These are phyloP conservation scores for Botrytis cinerea DNA, from an alignment of 2,329 filamentous ascomycete genomes.

Conservation along the genomic window DNA sequence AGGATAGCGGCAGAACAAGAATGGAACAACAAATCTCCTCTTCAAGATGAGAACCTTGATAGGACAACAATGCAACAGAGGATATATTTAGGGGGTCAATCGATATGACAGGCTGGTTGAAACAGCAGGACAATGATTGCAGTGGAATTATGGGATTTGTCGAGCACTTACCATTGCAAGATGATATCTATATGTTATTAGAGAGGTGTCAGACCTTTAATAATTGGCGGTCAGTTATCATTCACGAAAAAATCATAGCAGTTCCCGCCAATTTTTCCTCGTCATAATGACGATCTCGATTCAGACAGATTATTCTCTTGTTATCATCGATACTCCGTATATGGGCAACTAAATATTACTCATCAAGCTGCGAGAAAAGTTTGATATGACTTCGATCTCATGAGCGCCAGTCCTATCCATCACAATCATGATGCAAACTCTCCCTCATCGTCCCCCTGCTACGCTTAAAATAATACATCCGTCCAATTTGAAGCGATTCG, in stretches of 20 bases:
- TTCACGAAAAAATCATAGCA: not conserved
- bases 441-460: fast-evolving
- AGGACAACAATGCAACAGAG: not conserved
- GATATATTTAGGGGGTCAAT: not conserved
- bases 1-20: not conserved
- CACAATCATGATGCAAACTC: fast-evolving
- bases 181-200: not conserved
- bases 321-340: not conserved
- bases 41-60: not conserved
- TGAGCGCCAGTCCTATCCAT: not conserved
- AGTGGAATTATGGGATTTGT: not conserved
- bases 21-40: fast-evolving
- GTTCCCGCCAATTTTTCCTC: not conserved
- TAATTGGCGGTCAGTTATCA: not conserved
- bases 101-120: not conserved
- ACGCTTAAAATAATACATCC: not conserved
- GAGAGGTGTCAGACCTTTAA: not conserved
- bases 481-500: not conserved
- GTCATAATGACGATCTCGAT: not conserved
- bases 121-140: not conserved
- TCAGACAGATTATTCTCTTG: not conserved
- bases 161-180: not conserved
- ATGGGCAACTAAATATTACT: too few species aligned
- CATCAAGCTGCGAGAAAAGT: not conserved
- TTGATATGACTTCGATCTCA: not conserved